phyloP scores from a whole-genome alignment of 2,329 filamentous ascomycete genomes.

The Pseudodiploospora longispora region DNA sequence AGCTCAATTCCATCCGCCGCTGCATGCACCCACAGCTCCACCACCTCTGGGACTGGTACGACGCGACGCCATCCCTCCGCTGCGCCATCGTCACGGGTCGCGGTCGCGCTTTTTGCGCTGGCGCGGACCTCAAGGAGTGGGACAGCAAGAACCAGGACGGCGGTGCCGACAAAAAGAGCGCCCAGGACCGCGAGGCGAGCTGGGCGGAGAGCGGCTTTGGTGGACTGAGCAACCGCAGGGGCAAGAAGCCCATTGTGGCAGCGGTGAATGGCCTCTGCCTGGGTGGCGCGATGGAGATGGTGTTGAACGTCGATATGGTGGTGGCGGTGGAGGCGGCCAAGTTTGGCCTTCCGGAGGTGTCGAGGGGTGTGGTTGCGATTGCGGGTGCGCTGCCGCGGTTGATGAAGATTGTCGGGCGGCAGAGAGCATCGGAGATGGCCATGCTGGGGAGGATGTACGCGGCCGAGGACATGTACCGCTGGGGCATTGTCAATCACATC shows the following conservation, averaged over 20 bases:
- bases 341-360: slow-evolving; percentile 66
- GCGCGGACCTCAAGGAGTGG: slow-evolving; percentile 62
- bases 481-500: slow-evolving; percentile 65
- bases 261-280: slow-evolving; percentile 70
- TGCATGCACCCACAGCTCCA: slow-evolving; percentile 41
- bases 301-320: slow-evolving; percentile 64
- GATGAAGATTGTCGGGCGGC: slow-evolving; percentile 55
- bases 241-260: slow-evolving; percentile 68
- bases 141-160: slow-evolving; percentile 29
- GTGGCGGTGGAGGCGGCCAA: slow-evolving; percentile 49
- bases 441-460: slow-evolving; percentile 53
- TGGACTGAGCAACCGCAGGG: slow-evolving; percentile 55
- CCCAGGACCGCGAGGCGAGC: slow-evolving; percentile 9
- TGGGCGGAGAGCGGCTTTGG: slow-evolving; percentile 50
- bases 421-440: slow-evolving; percentile 64
- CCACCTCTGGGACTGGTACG: slow-evolving; percentile 50
- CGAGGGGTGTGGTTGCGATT: slow-evolving; percentile 60
- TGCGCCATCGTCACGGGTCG: slow-evolving; percentile 56
- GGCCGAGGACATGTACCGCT: slow-evolving; percentile 51
- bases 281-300: slow-evolving; percentile 72
- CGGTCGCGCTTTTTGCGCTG: slow-evolving; percentile 58
- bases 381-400: slow-evolving; percentile 64
- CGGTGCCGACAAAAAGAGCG: neutral
- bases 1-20: slow-evolving; percentile 49
- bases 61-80: slow-evolving; percentile 50